These are phyloP conservation scores for Pestalotiopsis sp. DNA, from an alignment of 2,329 filamentous ascomycete genomes.

Conservation along the genomic window DNA sequence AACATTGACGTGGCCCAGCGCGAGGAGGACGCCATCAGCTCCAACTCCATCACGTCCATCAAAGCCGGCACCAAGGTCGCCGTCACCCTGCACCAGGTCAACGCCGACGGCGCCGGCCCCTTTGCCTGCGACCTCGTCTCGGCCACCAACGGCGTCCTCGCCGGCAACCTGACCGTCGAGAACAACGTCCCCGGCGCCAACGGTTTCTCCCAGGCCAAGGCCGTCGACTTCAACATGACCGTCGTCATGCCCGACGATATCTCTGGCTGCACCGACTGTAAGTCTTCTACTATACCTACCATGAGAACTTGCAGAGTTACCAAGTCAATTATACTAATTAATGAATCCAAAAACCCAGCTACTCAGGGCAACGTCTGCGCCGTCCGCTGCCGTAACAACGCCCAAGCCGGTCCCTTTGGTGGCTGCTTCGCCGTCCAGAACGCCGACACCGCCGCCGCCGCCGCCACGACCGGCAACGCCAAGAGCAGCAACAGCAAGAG, in stretches of 20 bases:
- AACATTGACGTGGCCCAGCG: conserved; percentile 62
- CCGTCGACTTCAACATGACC: conserved; percentile 56
- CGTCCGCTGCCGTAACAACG: conserved; percentile 59
- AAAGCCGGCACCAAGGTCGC: conserved; percentile 42
- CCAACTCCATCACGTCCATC: conserved; percentile 48
- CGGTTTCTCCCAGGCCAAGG: conserved; percentile 56
- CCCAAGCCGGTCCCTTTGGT: conserved; percentile 56
- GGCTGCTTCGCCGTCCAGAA: conserved; percentile 61
- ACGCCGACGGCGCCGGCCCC: conserved; percentile 54
- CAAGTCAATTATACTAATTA: conserved; percentile 8
- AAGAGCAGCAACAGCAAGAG: conserved; percentile 15
- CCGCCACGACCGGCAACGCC: conserved; percentile 16
- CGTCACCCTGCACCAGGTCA: conserved; percentile 54
- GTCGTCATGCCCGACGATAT: conserved; percentile 51
- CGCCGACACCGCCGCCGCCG: conserved; percentile 35
- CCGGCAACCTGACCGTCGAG: conserved; percentile 50
- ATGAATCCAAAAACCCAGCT: conserved; percentile 28
- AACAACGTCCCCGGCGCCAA: conserved; percentile 61
- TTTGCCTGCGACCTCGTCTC: conserved; percentile 55
- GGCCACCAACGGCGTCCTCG: conserved; percentile 42
- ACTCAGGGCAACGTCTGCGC: conserved; percentile 61
- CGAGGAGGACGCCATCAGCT: conserved; percentile 51
- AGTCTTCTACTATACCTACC: conserved; percentile 20
- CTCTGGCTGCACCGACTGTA: conserved; percentile 48
- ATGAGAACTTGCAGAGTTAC: not conserved